Evolutionary conservation across 495 filamentous ascomycete species (phyloP), one percentile per base, ranked within the genome.

Genomic region (Aspergillus baeticus): DNA sequence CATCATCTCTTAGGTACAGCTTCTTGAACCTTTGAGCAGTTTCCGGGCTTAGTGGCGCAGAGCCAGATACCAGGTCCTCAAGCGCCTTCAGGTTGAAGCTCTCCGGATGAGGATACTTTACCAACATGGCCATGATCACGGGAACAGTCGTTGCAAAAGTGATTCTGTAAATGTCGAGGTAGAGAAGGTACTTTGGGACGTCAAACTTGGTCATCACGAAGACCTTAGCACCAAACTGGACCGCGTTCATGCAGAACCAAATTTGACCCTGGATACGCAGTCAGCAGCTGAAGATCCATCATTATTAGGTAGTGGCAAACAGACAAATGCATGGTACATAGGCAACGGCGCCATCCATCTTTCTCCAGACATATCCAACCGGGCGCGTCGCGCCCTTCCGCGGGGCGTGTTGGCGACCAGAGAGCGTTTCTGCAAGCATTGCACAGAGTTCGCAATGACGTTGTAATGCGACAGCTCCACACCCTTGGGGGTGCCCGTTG

Each of bases 391-490:
- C 6, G 18, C 29, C 31, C 14, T 26, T 0, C 52, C 52, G n/a
- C 20, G 31, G 8, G 41, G 41, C 18, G 41, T 47, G 23, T 44
- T 36, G 3, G 42, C 41, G 6, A 55, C 41, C 17, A 47, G n/a
- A 1, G 33, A 17, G 0, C 52, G 41, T 23, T 55, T 55, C 10
- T 45, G 41, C 1, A 55, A 15, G 17, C 45, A 41, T 22, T 55
- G 52, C 0, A 35, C 41, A 11, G 39, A 55, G 42, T 55, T 55
- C 7, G 52, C 52, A 15, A 55, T 26, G n/a, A 33, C 41, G 18
- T 55, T 55, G 41, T 55, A 55, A 41, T 55, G 52, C 14, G 52
- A 55, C 3, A 55, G 45, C 7, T 55, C 52, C 26, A 55, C 52
- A n/a, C 52, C 52, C 37, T 55, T 55, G 15, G 52, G 52, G 41